Evolutionary conservation across 108 stramenopile species (phyloP).

Genomic region (Skeletonema potamos): DNA sequence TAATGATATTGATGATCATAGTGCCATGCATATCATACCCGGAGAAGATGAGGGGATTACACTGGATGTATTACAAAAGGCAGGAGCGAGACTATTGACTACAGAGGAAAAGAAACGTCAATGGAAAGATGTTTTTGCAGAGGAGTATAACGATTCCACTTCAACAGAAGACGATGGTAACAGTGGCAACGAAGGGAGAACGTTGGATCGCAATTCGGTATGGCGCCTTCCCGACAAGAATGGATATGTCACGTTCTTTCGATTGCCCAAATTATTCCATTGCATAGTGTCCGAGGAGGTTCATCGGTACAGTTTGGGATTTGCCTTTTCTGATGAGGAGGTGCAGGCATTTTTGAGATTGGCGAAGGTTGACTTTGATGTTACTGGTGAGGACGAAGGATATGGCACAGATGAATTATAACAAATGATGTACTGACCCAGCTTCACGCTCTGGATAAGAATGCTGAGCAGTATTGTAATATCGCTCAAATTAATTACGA

Average conservation of each 20-base stretch:
- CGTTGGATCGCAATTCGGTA: slow-evolving; percentile 26
- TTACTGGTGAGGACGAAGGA: neutral
- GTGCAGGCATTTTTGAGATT: slow-evolving; percentile 36
- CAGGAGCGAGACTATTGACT: slow-evolving; percentile 39
- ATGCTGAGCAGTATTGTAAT: neutral
- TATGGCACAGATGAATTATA: neutral
- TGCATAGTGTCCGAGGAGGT: slow-evolving; percentile 50
- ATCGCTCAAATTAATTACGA: neutral
- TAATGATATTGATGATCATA: slow-evolving; percentile 29
- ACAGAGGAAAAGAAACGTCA: slow-evolving; percentile 30
- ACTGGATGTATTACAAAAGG: slow-evolving; percentile 34
- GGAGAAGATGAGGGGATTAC: slow-evolving; percentile 43
- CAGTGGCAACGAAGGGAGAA: neutral
- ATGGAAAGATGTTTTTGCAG: slow-evolving; percentile 34
- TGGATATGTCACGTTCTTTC: slow-evolving; percentile 45
- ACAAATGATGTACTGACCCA: neutral
- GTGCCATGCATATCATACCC: slow-evolving; percentile 50
- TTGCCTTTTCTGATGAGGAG: slow-evolving; percentile 50
- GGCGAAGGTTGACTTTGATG: slow-evolving; percentile 39
- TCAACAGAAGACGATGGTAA: neutral
- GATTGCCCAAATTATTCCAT: slow-evolving; percentile 40
- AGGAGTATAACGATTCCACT: slow-evolving; percentile 6
- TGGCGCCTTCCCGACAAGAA: slow-evolving; percentile 46
- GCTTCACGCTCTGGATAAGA: neutral
- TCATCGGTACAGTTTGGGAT: slow-evolving; percentile 50